Evolutionary conservation across 192 early-diverging fungal species (phyloP), one percentile per base, ranked within the genome.

Genomic region (Chytriomyces confervae): DNA sequence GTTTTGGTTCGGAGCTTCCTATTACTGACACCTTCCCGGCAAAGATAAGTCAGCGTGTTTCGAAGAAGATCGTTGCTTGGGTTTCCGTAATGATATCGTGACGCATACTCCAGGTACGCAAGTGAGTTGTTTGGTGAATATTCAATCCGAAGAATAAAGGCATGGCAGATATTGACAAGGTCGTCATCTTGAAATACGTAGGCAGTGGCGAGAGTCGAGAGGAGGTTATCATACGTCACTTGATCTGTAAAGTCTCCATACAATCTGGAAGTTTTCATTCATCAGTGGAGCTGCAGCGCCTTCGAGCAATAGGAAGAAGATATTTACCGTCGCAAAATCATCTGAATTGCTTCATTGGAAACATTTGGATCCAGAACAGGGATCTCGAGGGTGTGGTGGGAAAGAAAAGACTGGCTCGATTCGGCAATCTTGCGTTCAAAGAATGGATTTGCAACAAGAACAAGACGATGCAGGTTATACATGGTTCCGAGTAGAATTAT

Each of bases 241-340:
- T 48, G 9, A 44, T 76, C 74, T 5, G 74, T 46, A 36, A 65
- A 76, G 36, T 76, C 74, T 7, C 74, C 74, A 43, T 76, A 76
- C 62, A 76, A n/a, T 76, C 74, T 76, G 29, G 6, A 60, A 29
- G 20, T n/a, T 57, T 57, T 20, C 16, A 57, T 57, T 57, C 53
- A 57, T n/a, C 20, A 57, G 53, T 36, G 36, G 36, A 36, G 36
- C 36, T 36, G 36, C 36, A 36, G 4, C 36, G 36, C 36, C 36
- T 36, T 36, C 36, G 36, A 36, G 36, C 36, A 36, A 36, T 36
- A 57, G 3, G 3, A 57, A 13, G 16, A 20, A 13, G 20, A 57
- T 7, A 16, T 61, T 18, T 20, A 76, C 74, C 74, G 43, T 23
- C 48, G 53, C 18, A 76, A 76, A 47, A 76, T 36, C 11, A 76